Percentiles rank a stretch among this genome's conserved stretches.
These are phyloP conservation scores for Diaporthe aspalathi DNA, from an alignment of 2,329 filamentous ascomycete genomes.

Conservation along the genomic window DNA sequence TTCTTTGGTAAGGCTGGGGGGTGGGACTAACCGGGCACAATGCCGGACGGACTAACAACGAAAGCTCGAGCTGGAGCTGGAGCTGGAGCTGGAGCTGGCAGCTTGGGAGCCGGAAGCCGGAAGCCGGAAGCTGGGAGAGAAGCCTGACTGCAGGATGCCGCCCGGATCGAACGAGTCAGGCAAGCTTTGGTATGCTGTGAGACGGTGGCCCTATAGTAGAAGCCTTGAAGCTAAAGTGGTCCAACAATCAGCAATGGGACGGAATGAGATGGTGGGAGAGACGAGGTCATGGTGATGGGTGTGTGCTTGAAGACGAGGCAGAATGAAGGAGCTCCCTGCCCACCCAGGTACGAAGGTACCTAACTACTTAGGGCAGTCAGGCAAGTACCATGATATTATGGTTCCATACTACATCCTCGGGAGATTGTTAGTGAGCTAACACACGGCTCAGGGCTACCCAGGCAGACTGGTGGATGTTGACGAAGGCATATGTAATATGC, in stretches of 20 bases:
- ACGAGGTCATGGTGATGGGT: not conserved
- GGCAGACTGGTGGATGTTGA: not conserved
- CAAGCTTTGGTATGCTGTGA: conserved; percentile 25
- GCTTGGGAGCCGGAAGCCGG: not conserved
- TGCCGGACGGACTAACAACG: not conserved
- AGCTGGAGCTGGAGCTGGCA: conserved; percentile 3
- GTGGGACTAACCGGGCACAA: not conserved
- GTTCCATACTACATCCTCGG: not conserved
- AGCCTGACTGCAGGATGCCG: not conserved
- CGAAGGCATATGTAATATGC: not conserved
- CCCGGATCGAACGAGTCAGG: conserved; percentile 21
- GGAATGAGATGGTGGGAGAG: not conserved
- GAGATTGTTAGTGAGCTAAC: conserved; percentile 11
- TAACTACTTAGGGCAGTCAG: too few relatives aligned
- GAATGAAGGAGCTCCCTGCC: not conserved
- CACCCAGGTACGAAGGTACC: too few relatives aligned
- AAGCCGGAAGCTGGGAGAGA: not conserved
- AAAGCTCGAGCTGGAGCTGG: not conserved
- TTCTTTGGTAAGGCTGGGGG: conserved; percentile 26
- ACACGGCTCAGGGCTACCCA: not conserved
- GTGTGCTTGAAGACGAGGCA: conserved; percentile 10
- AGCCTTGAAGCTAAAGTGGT: conserved; percentile 9
- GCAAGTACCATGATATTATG: too few relatives aligned
- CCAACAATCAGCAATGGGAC: not conserved
- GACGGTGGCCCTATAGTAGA: conserved; percentile 20